Evolutionary conservation across 2,329 filamentous ascomycete genomes (phyloP), one percentile per base, ranked within the genome.

Genomic region (Sporothrix inflata): DNA sequence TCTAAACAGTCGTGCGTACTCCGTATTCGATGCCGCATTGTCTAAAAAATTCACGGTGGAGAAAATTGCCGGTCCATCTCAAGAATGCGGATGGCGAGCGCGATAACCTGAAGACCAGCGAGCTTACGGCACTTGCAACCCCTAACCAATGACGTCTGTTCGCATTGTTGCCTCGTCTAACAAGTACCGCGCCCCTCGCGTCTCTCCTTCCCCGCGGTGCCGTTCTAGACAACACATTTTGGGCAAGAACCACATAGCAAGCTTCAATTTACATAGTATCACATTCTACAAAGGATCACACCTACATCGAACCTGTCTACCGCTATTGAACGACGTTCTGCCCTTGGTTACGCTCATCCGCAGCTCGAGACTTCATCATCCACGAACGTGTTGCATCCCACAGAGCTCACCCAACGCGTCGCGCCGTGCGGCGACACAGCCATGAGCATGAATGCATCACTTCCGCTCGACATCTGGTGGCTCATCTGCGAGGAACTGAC

Each of bases 391-490:
- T n/a, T 19, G 2, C 4, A 66, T 34, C 14, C 24, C 24, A 30
- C 24, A n/a, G 30, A 55, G 40, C 45, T n/a, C 16, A n/a, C 16
- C 27, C 16, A 16, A 67, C 65, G 65, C 65, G 65, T 67, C 45
- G 21, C 34, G 42, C 21, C 45, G 47, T 34, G 8, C 24, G 47
- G 51, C 45, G 34, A 49, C 47, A 47, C 14, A 1, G 6, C n/a
- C 21, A 57, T 21, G 19, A 71, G 67, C 63, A 72, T 70, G 53
- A 14, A 40, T 12, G 9, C 27, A n/a, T 51, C 65, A 19, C 77
- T 91, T 47, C 87, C 88, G 27, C 84, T 86, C 71, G 90, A 92
- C 75, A 83, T 92, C 51, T 82, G 90, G 77, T 85, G 88, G 77
- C 80, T 91, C 27, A 81, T 92, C 65, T 90, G 87, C 72, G 83